These are phyloP conservation scores for Schizonepeta tenuifolia DNA, from an alignment of 257 asterid species.

Conservation along the genomic window DNA sequence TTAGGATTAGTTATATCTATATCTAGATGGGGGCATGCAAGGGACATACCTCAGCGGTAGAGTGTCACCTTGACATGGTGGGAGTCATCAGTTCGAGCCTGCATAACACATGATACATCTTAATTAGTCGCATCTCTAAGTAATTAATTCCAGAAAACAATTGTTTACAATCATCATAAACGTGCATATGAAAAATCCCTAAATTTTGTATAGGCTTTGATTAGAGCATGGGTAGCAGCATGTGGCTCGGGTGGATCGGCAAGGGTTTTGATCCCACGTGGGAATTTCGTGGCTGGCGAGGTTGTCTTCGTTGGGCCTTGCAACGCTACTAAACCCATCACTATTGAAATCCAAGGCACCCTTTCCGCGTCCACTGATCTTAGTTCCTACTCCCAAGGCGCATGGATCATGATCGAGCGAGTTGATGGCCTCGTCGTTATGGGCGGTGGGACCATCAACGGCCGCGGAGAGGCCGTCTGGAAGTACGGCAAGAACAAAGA, in stretches of 20 bases:
- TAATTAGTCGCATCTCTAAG: too few relatives aligned
- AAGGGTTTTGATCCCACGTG: slow-evolving; percentile 54
- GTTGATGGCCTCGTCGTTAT: slow-evolving; percentile 48
- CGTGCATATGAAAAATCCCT: too few relatives aligned
- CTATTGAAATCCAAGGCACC: slow-evolving; percentile 60
- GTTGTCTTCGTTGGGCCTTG: slow-evolving; percentile 69
- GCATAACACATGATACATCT: too few relatives aligned
- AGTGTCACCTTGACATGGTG: too few relatives aligned
- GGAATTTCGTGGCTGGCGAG: slow-evolving; percentile 50
- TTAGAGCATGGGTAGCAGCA: slow-evolving; percentile 61
- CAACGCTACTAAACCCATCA: slow-evolving; percentile 40
- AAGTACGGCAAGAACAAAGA: slow-evolving; percentile 23
- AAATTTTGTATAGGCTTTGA: slow-evolving; percentile 23
- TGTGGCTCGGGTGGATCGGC: slow-evolving; percentile 54
- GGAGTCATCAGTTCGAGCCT: too few relatives aligned
- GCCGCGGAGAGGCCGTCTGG: slow-evolving; percentile 53
- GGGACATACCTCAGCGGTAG: too few relatives aligned
- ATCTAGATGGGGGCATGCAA: too few relatives aligned
- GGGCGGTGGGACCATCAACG: slow-evolving; percentile 70
- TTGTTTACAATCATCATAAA: too few relatives aligned
- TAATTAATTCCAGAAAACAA: too few relatives aligned
- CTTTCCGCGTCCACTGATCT: slow-evolving; percentile 45
- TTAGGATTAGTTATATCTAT: too few relatives aligned
- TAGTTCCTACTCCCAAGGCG: slow-evolving; percentile 34
- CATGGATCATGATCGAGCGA: slow-evolving; percentile 50